Evolutionary conservation across 176 grass and related monocot species (phyloP), one percentile per base, ranked within the genome.

Genomic region (Ensete glaucum): DNA sequence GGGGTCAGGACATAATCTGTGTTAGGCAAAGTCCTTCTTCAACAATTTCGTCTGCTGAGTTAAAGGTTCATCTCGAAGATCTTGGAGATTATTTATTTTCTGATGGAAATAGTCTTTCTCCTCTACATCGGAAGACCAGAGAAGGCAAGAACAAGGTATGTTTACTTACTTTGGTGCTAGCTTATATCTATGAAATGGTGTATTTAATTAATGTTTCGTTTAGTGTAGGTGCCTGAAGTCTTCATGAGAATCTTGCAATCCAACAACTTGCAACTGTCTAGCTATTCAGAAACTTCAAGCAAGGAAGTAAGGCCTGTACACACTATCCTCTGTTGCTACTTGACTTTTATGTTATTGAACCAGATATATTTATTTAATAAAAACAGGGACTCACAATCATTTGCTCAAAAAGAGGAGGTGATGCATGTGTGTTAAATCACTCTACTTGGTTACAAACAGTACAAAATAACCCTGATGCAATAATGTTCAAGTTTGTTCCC

Each of bases 11-110:
- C 87, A 76, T 93, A 78, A 73, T 99, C 59, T 91, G 90, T 81
- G 88, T 99, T 80, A 91, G 89, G 58, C 95, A 94, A 85, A 87
- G 71, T 75, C 90, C 82, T 87, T 84, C 90, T 77, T 99, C 95
- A 51, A 81, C 80, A 34, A 58, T 99, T 80, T 87, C 95, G 62
- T 54, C 95, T 59, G 78, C 90, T 12, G 95, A 99, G 54, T 54
- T 99, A 74, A 99, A 99, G 81, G 75, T 99, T 73, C 88, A 94
- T 82, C 65, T 99, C 11, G 95, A 99, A 78, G 95, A 99, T 85
- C 86, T 99, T 78, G 88, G 95, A 5, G 90, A 94, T 87, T 91
- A 91, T 78, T 74, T 99, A 76, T 99, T 99, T 80, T 92, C 86
- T 74, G 95, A 94, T 76, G 86, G 75, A 43, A 91, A 80, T 73